Conservation (phyloP, 2,329 filamentous ascomycete species). For the Laburnicola sp. region DNA sequence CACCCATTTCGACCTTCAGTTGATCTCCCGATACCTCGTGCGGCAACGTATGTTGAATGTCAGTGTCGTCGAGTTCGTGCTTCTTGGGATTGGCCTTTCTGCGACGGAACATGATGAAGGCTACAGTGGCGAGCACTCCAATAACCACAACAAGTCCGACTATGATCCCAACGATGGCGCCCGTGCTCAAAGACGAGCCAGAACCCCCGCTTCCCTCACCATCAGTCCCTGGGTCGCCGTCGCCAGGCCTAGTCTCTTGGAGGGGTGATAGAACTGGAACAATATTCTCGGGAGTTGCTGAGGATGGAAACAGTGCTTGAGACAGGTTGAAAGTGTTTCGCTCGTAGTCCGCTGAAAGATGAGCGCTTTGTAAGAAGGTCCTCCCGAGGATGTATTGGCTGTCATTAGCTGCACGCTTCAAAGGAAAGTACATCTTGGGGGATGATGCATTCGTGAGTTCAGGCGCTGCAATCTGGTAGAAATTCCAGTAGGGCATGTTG, state of each 20-base stretch:
- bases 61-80: conserved; percentile 20
- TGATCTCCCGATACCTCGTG: conserved; percentile 17
- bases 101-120: conserved; percentile 23
- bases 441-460: conserved; percentile 22
- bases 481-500: conserved; percentile 45
- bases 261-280: conserved; percentile 26
- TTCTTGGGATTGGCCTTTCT: conserved; percentile 8
- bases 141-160: conserved; percentile 21
- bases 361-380: conserved; percentile 48
- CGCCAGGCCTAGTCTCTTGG: conserved; percentile 7
- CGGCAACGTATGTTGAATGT: conserved; percentile 4
- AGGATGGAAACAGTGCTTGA: conserved; percentile 58
- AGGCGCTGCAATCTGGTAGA: conserved; percentile 37
- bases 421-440: conserved; percentile 42
- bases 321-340: conserved; percentile 31
- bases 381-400: conserved; percentile 45
- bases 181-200: conserved; percentile 17
- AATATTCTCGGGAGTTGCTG: conserved; percentile 47
- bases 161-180: conserved; percentile 33
- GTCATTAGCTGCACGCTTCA: conserved; percentile 43
- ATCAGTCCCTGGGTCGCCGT: neutral
- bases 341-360: conserved; percentile 46
- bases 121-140: conserved; percentile 1
- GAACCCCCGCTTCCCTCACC: neutral
- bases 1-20: conserved; percentile 20